Evolutionary conservation across 352 stramenopile species (phyloP).

Genomic region (Elongisporangium prolatum): DNA sequence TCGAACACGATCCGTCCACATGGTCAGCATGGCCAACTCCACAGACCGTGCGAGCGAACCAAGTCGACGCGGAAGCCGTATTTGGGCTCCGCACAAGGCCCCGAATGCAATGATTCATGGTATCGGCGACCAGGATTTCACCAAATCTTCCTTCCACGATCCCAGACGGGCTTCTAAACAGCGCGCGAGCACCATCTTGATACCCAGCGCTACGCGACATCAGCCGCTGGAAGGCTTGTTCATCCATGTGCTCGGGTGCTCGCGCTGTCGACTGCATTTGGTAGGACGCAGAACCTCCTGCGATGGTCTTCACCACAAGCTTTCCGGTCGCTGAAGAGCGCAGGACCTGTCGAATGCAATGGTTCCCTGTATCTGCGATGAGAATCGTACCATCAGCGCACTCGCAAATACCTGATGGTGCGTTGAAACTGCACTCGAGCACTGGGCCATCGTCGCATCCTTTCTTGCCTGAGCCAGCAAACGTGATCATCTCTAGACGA

Average conservation of each 20-base stretch:
- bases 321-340: constrained; percentile 14
- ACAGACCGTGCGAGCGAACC: constrained; percentile 26
- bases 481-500: constrained; percentile 28
- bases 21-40: constrained; percentile 17
- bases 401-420: constrained; percentile 32
- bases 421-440: constrained; percentile 33
- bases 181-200: constrained; percentile 21
- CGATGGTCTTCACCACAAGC: constrained; percentile 32
- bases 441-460: constrained; percentile 36
- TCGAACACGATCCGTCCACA: constrained; percentile 23
- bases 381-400: constrained; percentile 29
- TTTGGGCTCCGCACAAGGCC: constrained; percentile 13
- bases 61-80: constrained; percentile 6
- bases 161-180: constrained; percentile 38
- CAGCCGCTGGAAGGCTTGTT: constrained; percentile 4
- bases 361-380: constrained; percentile 46
- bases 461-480: constrained; percentile 41
- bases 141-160: constrained; percentile 21
- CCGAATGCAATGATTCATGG: constrained; percentile 58
- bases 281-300: constrained; percentile 15
- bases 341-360: constrained; percentile 44
- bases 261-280: constrained; percentile 1
- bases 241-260: constrained; percentile 1
- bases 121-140: constrained; percentile 41
- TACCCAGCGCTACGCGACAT: constrained; percentile 19